Conservation (phyloP, 176 grass and related monocot genomes). For the Oryza meyeriana region DNA sequence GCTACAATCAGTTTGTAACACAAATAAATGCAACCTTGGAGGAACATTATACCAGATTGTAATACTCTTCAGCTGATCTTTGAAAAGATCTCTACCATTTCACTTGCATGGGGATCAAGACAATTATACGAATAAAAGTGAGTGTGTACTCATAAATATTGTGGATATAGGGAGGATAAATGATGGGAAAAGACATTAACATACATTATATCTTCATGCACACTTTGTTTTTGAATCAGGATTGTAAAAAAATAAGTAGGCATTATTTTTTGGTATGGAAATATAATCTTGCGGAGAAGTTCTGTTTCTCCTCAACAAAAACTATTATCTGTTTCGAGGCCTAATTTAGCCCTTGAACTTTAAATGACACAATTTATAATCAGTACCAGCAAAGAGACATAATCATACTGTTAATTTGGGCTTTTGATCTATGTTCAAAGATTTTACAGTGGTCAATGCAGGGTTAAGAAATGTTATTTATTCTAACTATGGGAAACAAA, state of each 20-base stretch:
- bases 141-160: neutral
- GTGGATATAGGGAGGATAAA: neutral
- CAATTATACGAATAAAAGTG: neutral
- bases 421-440: too few relatives aligned
- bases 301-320: neutral
- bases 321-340: neutral
- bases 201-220: neutral
- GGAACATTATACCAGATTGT: neutral
- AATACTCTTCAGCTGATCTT: neutral
- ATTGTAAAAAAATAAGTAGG: neutral
- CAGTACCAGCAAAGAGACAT: neutral
- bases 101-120: neutral
- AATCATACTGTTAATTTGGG: too few relatives aligned
- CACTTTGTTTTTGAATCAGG: neutral
- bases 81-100: neutral
- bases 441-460: too few relatives aligned
- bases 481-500: too few relatives aligned
- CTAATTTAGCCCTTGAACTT: too few relatives aligned
- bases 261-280: neutral
- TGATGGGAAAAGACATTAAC: neutral
- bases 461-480: too few relatives aligned
- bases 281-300: neutral
- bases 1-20: neutral
- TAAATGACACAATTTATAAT: too few relatives aligned
- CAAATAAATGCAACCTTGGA: neutral